These are phyloP conservation scores for Yueomyces sp. DNA, from an alignment of 805 yeast genomes.

Conservation along the genomic window DNA sequence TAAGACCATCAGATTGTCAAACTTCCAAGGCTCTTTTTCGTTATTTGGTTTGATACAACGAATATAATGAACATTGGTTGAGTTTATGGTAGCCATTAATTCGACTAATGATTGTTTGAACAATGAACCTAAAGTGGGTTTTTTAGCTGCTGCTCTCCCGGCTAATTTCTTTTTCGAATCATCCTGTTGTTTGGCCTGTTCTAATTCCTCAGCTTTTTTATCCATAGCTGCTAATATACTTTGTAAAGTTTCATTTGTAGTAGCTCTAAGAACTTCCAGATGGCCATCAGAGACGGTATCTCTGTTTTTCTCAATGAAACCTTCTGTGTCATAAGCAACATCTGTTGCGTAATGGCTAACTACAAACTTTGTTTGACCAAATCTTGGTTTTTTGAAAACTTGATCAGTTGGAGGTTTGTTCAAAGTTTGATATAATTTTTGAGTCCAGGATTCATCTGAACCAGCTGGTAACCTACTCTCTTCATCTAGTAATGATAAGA, in stretches of 20 bases:
- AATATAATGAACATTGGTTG: slow-evolving; percentile 92
- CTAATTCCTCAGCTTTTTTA: slow-evolving; percentile 33
- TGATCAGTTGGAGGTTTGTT: slow-evolving; percentile 62
- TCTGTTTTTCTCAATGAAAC: slow-evolving; percentile 92
- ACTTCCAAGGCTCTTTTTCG: slow-evolving; percentile 88
- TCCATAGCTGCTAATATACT: slow-evolving; percentile 56
- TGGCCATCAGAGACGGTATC: slow-evolving; percentile 97
- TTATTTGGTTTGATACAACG: slow-evolving; percentile 97
- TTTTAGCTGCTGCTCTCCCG: slow-evolving; percentile 40
- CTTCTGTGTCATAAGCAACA: slow-evolving; percentile 83
- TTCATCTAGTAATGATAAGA: slow-evolving; percentile 80
- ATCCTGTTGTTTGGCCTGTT: slow-evolving; percentile 25
- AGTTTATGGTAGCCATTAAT: slow-evolving; percentile 81
- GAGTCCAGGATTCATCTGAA: slow-evolving; percentile 82
- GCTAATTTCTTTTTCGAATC: slow-evolving; percentile 25
- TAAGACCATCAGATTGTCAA: slow-evolving; percentile 88
- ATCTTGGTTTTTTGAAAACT: slow-evolving; percentile 84
- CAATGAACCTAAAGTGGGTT: slow-evolving; percentile 90
- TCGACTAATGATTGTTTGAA: slow-evolving; percentile 87
- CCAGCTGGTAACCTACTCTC: slow-evolving; percentile 93
- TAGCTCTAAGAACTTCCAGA: slow-evolving; percentile 62
- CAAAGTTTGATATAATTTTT: slow-evolving; percentile 75
- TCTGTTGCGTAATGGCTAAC: slow-evolving; percentile 92
- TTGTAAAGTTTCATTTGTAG: slow-evolving; percentile 53
- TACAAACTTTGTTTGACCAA: slow-evolving; percentile 82